Conservation (phyloP, 768 basidiomycete genomes). For the Lactarius indigo region DNA sequence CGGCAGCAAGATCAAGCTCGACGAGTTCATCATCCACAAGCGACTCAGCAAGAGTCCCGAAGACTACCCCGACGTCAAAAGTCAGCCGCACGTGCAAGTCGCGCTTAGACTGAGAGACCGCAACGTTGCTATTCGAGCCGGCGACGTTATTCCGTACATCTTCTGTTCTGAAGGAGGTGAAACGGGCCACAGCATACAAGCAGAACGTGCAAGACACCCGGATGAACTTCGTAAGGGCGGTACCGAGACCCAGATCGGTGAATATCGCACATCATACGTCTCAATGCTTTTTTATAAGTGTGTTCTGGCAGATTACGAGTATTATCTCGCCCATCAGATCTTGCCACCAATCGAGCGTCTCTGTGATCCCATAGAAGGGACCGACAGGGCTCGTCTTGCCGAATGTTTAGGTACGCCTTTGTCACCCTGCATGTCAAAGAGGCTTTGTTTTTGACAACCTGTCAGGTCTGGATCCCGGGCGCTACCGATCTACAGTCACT, state of each 20-base stretch:
- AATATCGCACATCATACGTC: conserved; percentile 17
- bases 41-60: conserved; percentile 95
- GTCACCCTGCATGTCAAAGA: not conserved
- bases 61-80: conserved; percentile 94
- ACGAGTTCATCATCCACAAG: conserved; percentile 96
- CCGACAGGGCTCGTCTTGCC: conserved; percentile 85
- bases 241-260: conserved; percentile 70
- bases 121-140: conserved; percentile 73
- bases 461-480: conserved; percentile 57
- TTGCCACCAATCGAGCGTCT: conserved; percentile 92
- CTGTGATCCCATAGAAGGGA: conserved; percentile 95
- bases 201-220: conserved; percentile 89
- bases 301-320: conserved; percentile 68
- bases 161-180: conserved; percentile 85
- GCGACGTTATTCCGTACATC: conserved; percentile 95
- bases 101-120: conserved; percentile 85
- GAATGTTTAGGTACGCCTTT: conserved; percentile 80
- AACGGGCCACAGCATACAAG: conserved; percentile 68
- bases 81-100: conserved; percentile 95
- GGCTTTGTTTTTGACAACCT: not conserved
- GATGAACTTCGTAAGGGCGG: conserved; percentile 80
- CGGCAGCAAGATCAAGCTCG: conserved; percentile 72
- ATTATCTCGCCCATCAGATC: conserved; percentile 88
- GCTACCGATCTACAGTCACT: conserved; percentile 42
- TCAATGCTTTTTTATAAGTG: conserved; percentile 11